These are phyloP conservation scores for Fusarium annulatum DNA, from an alignment of 2,329 filamentous ascomycete species.

Conservation along the genomic window DNA sequence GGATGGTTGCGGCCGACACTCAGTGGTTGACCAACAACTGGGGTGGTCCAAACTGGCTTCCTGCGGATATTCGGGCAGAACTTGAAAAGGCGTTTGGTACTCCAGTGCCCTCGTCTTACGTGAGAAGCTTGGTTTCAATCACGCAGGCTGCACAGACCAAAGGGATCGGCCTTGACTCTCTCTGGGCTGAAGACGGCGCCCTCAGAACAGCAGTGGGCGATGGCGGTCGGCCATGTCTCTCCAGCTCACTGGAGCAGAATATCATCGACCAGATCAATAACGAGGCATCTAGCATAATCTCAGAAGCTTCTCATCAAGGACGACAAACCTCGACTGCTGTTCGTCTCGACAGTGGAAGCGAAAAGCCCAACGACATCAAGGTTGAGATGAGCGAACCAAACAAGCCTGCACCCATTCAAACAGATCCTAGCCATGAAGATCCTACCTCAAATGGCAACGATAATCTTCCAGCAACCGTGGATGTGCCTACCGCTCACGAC, in stretches of 20 bases:
- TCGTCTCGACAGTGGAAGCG: too few relatives aligned
- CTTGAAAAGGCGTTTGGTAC: background rate
- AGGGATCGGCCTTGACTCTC: background rate
- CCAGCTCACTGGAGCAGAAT: rapidly evolving
- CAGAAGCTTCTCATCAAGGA: background rate
- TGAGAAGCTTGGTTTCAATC: background rate
- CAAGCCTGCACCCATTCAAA: rapidly evolving
- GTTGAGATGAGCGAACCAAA: background rate
- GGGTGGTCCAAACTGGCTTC: background rate
- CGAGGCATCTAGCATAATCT: rapidly evolving
- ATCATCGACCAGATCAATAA: background rate
- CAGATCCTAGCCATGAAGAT: too few relatives aligned
- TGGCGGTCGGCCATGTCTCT: background rate
- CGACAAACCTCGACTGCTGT: background rate
- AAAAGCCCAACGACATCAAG: background rate
- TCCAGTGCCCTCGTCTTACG: background rate
- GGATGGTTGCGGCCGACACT: background rate
- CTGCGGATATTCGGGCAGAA: background rate
- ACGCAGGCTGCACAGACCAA: background rate
- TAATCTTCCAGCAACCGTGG: too few relatives aligned
- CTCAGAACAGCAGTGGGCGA: background rate
- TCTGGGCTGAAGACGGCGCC: background rate
- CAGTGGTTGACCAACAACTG: background rate
- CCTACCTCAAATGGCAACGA: rapidly evolving
- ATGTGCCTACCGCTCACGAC: rapidly evolving